These are phyloP conservation scores for Podaxis sp. DNA, from an alignment of 768 basidiomycete species.

Conservation along the genomic window DNA sequence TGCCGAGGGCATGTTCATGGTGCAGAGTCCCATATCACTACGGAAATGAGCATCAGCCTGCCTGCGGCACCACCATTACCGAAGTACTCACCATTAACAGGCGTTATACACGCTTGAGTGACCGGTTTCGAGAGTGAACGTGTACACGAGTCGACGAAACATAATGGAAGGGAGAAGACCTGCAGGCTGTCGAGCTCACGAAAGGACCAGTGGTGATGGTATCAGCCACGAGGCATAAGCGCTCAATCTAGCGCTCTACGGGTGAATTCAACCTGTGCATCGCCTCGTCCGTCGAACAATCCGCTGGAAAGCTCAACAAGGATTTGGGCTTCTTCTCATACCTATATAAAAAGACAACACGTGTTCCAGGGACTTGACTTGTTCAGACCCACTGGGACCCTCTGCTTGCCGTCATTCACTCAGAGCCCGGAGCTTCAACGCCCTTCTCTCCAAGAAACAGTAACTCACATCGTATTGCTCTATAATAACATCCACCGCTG, in stretches of 20 bases:
- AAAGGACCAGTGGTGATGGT: background rate
- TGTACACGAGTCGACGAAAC: constrained; percentile 6
- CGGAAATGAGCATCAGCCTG: constrained; percentile 1
- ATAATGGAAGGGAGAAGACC: background rate
- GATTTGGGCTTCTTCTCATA: background rate
- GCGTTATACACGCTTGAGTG: background rate
- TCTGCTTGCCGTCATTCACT: background rate
- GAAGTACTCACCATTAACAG: constrained; percentile 3
- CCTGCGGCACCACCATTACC: background rate
- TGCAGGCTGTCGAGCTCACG: background rate
- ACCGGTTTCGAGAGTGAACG: background rate
- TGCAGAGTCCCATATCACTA: background rate
- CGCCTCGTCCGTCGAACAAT: background rate
- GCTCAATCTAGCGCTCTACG: too few relatives aligned
- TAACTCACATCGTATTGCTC: background rate
- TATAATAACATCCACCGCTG: background rate
- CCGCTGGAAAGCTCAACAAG: background rate
- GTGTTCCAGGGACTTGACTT: background rate
- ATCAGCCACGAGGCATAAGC: background rate
- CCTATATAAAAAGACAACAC: background rate
- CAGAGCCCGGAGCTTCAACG: background rate
- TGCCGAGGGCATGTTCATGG: background rate
- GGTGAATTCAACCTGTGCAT: background rate
- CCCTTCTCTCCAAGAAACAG: constrained; percentile 4
- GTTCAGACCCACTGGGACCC: background rate